Evolutionary conservation across 2,329 filamentous ascomycete species (phyloP), one percentile per base, ranked within the genome.

Genomic region (Exophiala oligosperma): DNA sequence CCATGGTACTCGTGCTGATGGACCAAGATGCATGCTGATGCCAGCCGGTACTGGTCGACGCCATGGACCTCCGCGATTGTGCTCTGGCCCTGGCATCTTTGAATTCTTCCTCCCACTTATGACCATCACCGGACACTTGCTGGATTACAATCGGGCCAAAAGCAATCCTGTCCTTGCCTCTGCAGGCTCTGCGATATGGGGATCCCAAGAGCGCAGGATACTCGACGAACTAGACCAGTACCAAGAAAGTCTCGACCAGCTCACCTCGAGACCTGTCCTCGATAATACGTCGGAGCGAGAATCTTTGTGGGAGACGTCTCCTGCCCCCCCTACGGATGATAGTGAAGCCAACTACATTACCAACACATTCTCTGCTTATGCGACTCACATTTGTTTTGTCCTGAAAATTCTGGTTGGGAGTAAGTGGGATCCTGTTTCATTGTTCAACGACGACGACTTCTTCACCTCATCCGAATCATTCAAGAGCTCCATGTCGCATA

Each of bases 81-180:
- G 75, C 35, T 73, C 74, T 0, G 78, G 79, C 0, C 72, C 72
- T 3, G 74, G 75, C 1, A 77, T 80, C 38, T 81, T 81, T 47
- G 78, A 80, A 59, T 81, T 76, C 58, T 81, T 81, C 52, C 67
- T 81, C 3, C 79, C 79, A 0, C 68, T 81, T 1, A 80, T 80
- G 74, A 71, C 73, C 0, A 77, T 80, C 5, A 71, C 81, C 0
- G 79, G 79, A 0, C 76, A 81, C 52, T 77, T 81, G 6, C 77
- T 81, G 41, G 75, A 81, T 46, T 66, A 79, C 3, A 79, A 80
- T 59, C 76, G 77, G 53, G 67, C 72, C 9, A 71, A 73, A 12
- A 70, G 73, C 28, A 77, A 81, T 57, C 77, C 78, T 0, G 71
- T 75, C 0, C 69, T 81, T 0, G 74, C 59, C 1, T 48, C 58